Conservation (phyloP, 176 grass and related monocot genomes). For the Eragrostis nindensis region DNA sequence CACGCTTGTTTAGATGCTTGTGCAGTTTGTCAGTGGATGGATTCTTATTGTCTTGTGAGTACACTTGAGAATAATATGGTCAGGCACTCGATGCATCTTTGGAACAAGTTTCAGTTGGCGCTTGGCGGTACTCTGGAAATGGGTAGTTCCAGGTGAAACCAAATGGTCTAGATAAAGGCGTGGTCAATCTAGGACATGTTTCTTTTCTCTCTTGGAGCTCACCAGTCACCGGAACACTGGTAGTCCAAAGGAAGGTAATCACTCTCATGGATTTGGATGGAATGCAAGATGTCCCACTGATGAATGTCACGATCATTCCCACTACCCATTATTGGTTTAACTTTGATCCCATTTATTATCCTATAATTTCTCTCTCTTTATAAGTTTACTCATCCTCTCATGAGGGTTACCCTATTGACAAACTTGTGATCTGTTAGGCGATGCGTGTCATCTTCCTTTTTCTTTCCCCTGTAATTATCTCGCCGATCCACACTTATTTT, state of each 20-base stretch:
- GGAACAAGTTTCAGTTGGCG: background rate
- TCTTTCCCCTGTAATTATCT: background rate
- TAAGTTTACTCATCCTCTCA: background rate
- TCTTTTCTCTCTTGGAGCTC: background rate
- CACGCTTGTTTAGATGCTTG: slow-evolving; percentile 10
- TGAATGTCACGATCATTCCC: slow-evolving; percentile 4
- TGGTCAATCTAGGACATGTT: background rate
- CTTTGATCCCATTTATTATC: background rate
- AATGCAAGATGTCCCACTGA: background rate
- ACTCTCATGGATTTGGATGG: slow-evolving; percentile 1
- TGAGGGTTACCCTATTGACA: background rate
- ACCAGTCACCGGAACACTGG: background rate
- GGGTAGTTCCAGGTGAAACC: background rate
- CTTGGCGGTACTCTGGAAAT: background rate
- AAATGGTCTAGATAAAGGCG: background rate
- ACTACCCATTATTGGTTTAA: background rate
- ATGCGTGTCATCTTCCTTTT: background rate
- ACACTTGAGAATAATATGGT: background rate
- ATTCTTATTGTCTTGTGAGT: background rate
- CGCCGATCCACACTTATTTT: background rate
- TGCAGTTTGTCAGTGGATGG: background rate
- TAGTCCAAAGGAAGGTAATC: background rate
- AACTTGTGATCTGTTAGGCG: background rate
- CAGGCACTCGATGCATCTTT: background rate
- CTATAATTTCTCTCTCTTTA: background rate